Conservation (phyloP, 805 yeast genomes). For the Candida endomychidarum region DNA sequence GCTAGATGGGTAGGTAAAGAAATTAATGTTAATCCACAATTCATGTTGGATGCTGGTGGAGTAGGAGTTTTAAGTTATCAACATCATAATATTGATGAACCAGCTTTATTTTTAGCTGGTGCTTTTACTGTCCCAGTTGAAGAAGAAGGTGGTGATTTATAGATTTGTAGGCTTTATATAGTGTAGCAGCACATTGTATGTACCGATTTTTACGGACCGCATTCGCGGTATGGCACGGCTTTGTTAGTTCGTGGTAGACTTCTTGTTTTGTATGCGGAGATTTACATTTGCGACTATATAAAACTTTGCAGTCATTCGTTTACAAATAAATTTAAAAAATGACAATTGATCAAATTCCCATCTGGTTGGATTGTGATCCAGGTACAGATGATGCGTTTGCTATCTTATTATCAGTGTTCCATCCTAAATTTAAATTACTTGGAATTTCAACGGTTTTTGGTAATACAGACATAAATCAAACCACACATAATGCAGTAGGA, state of each 20-base stretch:
- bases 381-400: conserved; percentile 90
- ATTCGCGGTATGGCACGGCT: too few relatives aligned
- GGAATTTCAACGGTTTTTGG: conserved; percentile 82
- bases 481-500: conserved; percentile 69
- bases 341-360: conserved; percentile 42
- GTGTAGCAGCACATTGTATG: too few relatives aligned
- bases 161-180: too few relatives aligned
- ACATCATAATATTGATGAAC: conserved; percentile 81
- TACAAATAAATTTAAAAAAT: conserved; percentile 11
- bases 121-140: conserved; percentile 74
- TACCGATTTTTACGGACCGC: too few relatives aligned
- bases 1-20: conserved; percentile 77
- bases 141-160: conserved; percentile 39
- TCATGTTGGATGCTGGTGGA: conserved; percentile 92
- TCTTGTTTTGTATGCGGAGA: neutral
- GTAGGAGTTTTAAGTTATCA: conserved; percentile 90
- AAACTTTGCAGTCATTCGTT: neutral
- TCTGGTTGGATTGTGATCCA: conserved; percentile 92
- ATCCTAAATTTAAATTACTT: conserved; percentile 55
- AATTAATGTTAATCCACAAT: conserved; percentile 68
- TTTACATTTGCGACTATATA: conserved; percentile 1
- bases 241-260: neutral
- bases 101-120: conserved; percentile 82
- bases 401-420: conserved; percentile 58
- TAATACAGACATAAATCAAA: conserved; percentile 59